These are phyloP conservation scores for Syzygium syzygioides DNA, from an alignment of 441 rosid species.

Conservation along the genomic window DNA sequence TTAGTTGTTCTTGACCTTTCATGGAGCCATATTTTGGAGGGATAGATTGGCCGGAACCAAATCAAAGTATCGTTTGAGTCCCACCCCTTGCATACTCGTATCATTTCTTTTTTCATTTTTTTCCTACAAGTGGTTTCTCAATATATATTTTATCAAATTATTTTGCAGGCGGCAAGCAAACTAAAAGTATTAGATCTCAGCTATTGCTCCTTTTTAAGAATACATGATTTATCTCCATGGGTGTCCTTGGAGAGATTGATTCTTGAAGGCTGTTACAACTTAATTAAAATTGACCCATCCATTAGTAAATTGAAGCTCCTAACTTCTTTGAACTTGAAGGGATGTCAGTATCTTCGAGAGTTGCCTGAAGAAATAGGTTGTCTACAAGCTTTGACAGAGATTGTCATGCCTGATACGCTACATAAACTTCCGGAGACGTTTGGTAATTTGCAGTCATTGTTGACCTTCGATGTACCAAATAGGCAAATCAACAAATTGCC, in stretches of 20 bases:
- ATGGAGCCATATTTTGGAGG: accelerated
- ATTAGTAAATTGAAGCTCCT: background rate
- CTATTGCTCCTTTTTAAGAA: background rate
- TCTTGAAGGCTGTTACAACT: background rate
- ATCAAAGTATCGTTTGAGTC: accelerated
- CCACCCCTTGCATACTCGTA: accelerated
- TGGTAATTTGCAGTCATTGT: too few species aligned
- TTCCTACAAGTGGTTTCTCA: background rate
- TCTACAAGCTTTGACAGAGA: background rate
- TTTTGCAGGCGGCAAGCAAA: background rate
- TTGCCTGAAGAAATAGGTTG: background rate
- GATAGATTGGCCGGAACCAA: background rate
- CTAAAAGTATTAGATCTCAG: background rate
- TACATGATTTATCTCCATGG: background rate
- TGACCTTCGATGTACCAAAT: too few species aligned
- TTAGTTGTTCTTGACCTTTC: background rate
- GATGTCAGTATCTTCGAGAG: background rate
- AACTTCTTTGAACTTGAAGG: background rate
- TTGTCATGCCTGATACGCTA: too few species aligned
- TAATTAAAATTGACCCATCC: background rate
- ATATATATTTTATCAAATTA: background rate
- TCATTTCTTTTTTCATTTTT: background rate
- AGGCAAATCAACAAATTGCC: too few species aligned
- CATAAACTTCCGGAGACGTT: too few species aligned
- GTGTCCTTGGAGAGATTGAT: background rate